Evolutionary conservation across 768 basidiomycete species (phyloP).

Genomic region (Tulasnella sp.): DNA sequence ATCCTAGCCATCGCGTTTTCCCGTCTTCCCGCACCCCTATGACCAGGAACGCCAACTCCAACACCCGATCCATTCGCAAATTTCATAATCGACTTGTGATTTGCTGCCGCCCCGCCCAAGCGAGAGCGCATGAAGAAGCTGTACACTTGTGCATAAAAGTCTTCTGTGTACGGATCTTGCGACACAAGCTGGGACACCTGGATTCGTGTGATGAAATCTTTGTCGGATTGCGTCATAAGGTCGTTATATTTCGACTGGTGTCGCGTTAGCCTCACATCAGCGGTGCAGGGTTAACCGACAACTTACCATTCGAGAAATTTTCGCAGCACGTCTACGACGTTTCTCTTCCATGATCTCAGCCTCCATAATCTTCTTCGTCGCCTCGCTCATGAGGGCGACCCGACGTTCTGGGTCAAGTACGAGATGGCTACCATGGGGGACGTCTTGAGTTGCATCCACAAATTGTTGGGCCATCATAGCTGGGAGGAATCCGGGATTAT

Average conservation of each 20-base stretch:
- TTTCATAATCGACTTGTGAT: constrained; percentile 70
- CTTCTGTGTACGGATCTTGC: constrained; percentile 92
- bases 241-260: constrained; percentile 93
- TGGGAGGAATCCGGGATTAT: too few relatives aligned
- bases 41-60: constrained; percentile 58
- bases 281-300: background rate
- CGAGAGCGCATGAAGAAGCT: constrained; percentile 72
- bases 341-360: constrained; percentile 74
- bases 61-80: constrained; percentile 76
- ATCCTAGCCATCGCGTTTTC: constrained; percentile 84
- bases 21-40: constrained; percentile 53
- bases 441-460: too few relatives aligned
- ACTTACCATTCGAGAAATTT: constrained; percentile 79
- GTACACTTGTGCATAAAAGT: constrained; percentile 97
- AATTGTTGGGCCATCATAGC: too few relatives aligned
- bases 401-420: constrained; percentile 19
- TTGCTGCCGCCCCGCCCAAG: constrained; percentile 49
- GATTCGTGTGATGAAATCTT: constrained; percentile 98
- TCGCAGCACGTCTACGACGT: constrained; percentile 64
- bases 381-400: constrained; percentile 60
- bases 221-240: constrained; percentile 95
- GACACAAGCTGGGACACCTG: constrained; percentile 97
- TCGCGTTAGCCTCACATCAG: too few relatives aligned
- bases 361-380: constrained; percentile 81
- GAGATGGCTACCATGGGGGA: constrained; percentile 55